Percentiles rank a stretch among this genome's conserved stretches.
Evolutionary conservation across 75 land plant genomes (phyloP).

Genomic region (Gnetum montanum): DNA sequence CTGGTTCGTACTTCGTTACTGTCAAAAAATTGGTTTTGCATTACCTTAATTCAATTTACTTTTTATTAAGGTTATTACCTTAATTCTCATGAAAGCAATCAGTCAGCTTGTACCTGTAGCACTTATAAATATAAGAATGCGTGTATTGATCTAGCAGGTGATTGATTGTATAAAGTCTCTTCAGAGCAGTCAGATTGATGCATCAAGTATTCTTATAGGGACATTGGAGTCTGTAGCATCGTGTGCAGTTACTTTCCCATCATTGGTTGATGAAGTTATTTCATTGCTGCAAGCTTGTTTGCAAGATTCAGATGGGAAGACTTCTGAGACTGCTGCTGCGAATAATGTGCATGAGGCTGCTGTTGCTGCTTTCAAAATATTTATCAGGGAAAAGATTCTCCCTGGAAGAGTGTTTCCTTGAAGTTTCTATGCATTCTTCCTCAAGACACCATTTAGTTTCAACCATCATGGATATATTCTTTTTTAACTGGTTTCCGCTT

Average conservation of each 20-base stretch:
- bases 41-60: too few relatives aligned
- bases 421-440: too few relatives aligned
- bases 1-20: too few relatives aligned
- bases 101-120: too few relatives aligned
- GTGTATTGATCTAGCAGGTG: too few relatives aligned
- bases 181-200: conserved; percentile 17
- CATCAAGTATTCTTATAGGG: conserved; percentile 17
- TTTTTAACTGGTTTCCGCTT: too few relatives aligned
- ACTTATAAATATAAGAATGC: too few relatives aligned
- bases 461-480: too few relatives aligned
- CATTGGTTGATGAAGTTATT: conserved; percentile 15
- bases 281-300: conserved; percentile 26
- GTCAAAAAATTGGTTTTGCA: too few relatives aligned
- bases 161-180: conserved; percentile 18
- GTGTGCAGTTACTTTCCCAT: conserved; percentile 26
- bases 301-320: conserved; percentile 6
- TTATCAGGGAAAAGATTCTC: conserved; percentile 19
- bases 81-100: too few relatives aligned
- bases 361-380: conserved; percentile 23
- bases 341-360: conserved; percentile 16
- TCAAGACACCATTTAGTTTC: too few relatives aligned
- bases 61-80: too few relatives aligned
- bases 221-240: conserved; percentile 10
- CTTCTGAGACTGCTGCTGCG: conserved; percentile 11
- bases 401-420: conserved; percentile 11